These are phyloP conservation scores for Blastobotrys apis DNA, from an alignment of 1,139 yeast genomes.

Conservation along the genomic window DNA sequence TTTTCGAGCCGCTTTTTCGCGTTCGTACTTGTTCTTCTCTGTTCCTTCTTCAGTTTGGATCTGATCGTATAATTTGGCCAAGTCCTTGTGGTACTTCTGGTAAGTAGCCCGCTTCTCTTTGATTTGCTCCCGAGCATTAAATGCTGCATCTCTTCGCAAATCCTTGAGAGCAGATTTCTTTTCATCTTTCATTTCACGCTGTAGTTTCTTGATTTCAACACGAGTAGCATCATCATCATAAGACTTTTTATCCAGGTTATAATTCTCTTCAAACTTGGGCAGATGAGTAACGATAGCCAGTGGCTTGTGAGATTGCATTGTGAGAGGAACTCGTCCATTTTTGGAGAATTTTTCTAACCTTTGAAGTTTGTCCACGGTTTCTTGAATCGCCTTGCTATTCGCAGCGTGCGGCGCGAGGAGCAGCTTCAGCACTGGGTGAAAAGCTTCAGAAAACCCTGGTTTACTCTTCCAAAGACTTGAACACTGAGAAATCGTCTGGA, in stretches of 20 bases:
- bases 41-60: slow-evolving; percentile 93
- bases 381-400: slow-evolving; percentile 6
- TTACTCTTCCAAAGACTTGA: slow-evolving; percentile 58
- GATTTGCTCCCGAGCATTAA: slow-evolving; percentile 82
- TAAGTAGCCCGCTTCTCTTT: slow-evolving; percentile 70
- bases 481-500: slow-evolving; percentile 16
- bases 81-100: slow-evolving; percentile 79
- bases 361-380: slow-evolving; percentile 37
- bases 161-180: slow-evolving; percentile 85
- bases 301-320: slow-evolving; percentile 84
- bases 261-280: slow-evolving; percentile 93
- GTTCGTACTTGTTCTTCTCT: slow-evolving; percentile 84
- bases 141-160: slow-evolving; percentile 80
- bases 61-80: slow-evolving; percentile 80
- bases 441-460: slow-evolving; percentile 57
- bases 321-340: slow-evolving; percentile 61
- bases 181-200: slow-evolving; percentile 84
- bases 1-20: slow-evolving; percentile 70
- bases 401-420: slow-evolving; percentile 6
- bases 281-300: slow-evolving; percentile 79
- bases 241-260: slow-evolving; percentile 91
- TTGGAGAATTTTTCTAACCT: slow-evolving; percentile 50
- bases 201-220: slow-evolving; percentile 78
- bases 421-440: slow-evolving; percentile 38
- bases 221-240: slow-evolving; percentile 79